Conservation (phyloP, 2,329 filamentous ascomycete species). For the Diaporthe sp. region DNA sequence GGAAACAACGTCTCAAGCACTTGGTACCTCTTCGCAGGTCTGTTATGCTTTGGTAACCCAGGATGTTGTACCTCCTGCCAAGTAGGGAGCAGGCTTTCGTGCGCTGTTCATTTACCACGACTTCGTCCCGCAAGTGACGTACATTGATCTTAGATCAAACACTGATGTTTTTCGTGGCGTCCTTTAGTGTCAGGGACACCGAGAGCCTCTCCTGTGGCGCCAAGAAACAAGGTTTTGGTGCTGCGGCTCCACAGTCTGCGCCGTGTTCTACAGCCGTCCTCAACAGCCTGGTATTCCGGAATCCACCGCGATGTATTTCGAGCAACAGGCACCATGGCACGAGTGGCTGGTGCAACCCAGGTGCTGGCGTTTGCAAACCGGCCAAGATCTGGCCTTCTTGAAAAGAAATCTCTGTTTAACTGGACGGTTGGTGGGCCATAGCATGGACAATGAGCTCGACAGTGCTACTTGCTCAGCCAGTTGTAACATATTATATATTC, state of each 20-base stretch:
- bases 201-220: not conserved
- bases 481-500: not conserved
- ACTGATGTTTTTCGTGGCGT: not conserved
- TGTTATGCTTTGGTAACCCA: not conserved
- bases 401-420: not conserved
- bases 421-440: not conserved
- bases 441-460: not conserved
- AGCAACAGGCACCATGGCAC: not conserved
- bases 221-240: not conserved
- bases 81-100: not conserved
- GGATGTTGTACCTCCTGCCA: too few relatives aligned
- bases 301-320: not conserved
- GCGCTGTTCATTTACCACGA: not conserved
- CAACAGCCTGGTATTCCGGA: not conserved
- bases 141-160: not conserved
- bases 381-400: not conserved
- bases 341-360: too few relatives aligned
- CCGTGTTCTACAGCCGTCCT: not conserved
- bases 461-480: not conserved
- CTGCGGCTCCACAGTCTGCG: not conserved
- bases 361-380: too few relatives aligned
- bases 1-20: too few relatives aligned
- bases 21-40: too few relatives aligned
- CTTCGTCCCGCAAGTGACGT: not conserved
- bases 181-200: not conserved